A percentile compares a stretch with the other conserved stretches of the same genome.
phyloP scores from a whole-genome alignment of 2,329 filamentous ascomycete genomes.

The Colletotrichum cordylinicola region DNA sequence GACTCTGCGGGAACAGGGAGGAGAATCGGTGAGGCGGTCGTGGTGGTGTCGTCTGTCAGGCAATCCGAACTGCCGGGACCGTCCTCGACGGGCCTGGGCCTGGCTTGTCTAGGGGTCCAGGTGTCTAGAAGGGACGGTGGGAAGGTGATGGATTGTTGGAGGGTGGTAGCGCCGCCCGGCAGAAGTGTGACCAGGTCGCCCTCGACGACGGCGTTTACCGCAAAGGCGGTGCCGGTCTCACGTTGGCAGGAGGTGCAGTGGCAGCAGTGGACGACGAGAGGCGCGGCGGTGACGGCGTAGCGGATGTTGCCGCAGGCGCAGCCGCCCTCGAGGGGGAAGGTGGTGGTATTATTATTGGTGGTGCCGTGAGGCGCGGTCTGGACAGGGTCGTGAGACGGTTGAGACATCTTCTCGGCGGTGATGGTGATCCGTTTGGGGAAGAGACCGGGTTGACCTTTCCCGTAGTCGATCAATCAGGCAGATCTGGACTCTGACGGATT shows the following conservation, averaged over 20 bases:
- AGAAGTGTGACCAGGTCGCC: slow-evolving; percentile 37
- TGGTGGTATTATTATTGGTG: background rate
- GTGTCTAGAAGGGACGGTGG: background rate
- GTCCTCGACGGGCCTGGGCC: background rate
- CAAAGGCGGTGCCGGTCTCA: slow-evolving; percentile 45
- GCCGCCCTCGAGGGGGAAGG: slow-evolving; percentile 44
- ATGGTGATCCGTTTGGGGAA: background rate
- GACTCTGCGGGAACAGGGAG: slow-evolving; percentile 43
- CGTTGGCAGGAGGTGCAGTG: slow-evolving; percentile 53
- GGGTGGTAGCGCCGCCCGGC: slow-evolving; percentile 26
- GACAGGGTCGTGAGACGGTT: slow-evolving; percentile 10
- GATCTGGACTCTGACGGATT: background rate
- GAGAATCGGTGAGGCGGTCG: slow-evolving; percentile 21
- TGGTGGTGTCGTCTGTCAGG: background rate
- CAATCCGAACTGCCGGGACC: background rate
- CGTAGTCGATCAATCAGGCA: background rate
- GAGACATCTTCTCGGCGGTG: slow-evolving; percentile 8
- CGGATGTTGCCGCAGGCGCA: slow-evolving; percentile 75
- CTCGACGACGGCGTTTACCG: slow-evolving; percentile 49
- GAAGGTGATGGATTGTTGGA: slow-evolving; percentile 1
- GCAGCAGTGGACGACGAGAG: slow-evolving; percentile 51
- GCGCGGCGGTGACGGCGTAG: slow-evolving; percentile 66
- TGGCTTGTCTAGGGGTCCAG: slow-evolving; percentile 2
- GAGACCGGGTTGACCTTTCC: background rate
- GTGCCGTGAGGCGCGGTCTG: background rate